Evolutionary conservation across 225 moss, liverwort and hornwort species (phyloP).

Genomic region (Physcomitrium patens): DNA sequence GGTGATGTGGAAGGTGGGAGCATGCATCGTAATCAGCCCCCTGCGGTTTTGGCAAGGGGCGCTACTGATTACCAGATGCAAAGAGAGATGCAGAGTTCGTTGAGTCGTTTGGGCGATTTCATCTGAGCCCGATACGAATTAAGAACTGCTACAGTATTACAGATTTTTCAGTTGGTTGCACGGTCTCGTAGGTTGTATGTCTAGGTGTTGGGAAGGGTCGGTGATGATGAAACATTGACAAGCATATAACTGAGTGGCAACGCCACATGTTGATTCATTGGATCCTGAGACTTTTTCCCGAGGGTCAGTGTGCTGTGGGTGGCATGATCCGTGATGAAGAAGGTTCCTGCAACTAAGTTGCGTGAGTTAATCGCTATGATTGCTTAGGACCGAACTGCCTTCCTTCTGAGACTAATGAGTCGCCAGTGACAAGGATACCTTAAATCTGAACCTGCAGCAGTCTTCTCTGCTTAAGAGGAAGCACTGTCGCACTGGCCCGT

Average conservation of each 20-base stretch:
- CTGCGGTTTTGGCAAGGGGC: not conserved
- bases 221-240: slow-evolving; percentile 1
- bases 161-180: too few species aligned
- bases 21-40: not conserved
- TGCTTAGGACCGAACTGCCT: slow-evolving; percentile 1
- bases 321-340: not conserved
- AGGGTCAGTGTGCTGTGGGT: not conserved
- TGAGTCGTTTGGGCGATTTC: not conserved
- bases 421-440: too few species aligned
- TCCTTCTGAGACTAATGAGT: not conserved
- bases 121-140: not conserved
- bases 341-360: not conserved
- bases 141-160: not conserved
- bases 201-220: not conserved
- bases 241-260: not conserved
- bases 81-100: slow-evolving; percentile 2
- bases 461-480: too few species aligned
- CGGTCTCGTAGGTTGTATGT: too few species aligned
- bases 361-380: not conserved
- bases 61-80: not conserved
- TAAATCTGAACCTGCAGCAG: too few species aligned
- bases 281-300: not conserved
- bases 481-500: too few species aligned
- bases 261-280: not conserved
- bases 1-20: too few species aligned